phyloP scores from a whole-genome alignment of 1,139 yeast genomes.

The Kurtzmaniella quercitrusa region DNA sequence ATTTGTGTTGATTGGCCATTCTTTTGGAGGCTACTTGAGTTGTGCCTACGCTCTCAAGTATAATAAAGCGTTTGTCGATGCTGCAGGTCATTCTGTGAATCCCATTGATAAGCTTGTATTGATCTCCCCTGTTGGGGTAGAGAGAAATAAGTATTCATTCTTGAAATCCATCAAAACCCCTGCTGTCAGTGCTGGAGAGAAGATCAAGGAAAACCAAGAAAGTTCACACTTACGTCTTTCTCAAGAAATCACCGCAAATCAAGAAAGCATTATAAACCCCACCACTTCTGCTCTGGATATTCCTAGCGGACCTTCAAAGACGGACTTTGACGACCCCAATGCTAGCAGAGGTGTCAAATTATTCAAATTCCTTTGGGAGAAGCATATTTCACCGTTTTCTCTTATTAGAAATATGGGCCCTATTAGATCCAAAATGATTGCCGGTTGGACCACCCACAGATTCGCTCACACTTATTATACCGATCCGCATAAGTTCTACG shows the following conservation, averaged over 20 bases:
- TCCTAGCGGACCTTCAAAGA: slow-evolving; percentile 11
- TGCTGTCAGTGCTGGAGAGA: slow-evolving; percentile 12
- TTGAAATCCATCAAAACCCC: slow-evolving; percentile 16
- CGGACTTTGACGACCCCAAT: slow-evolving; percentile 10
- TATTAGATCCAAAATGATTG: slow-evolving; percentile 30
- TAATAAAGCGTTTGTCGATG: slow-evolving; percentile 27
- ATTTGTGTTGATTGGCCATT: slow-evolving; percentile 81
- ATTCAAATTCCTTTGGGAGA: slow-evolving; percentile 31
- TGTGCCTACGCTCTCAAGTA: slow-evolving; percentile 73
- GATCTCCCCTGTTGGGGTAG: slow-evolving; percentile 46
- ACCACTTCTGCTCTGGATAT: background rate
- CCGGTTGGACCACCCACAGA: slow-evolving; percentile 40
- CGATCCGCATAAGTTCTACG: slow-evolving; percentile 29
- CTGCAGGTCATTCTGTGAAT: slow-evolving; percentile 16
- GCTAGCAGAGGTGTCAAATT: slow-evolving; percentile 19
- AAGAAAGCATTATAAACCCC: slow-evolving; percentile 17
- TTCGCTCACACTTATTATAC: slow-evolving; percentile 30
- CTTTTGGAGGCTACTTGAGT: slow-evolving; percentile 88
- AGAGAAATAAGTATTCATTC: slow-evolving; percentile 31
- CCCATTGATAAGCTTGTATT: slow-evolving; percentile 38
- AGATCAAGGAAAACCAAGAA: slow-evolving; percentile 12
- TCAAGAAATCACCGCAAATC: slow-evolving; percentile 25
- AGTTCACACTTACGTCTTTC: slow-evolving; percentile 16
- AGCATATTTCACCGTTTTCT: slow-evolving; percentile 36
- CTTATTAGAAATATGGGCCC: slow-evolving; percentile 36